phyloP scores from a whole-genome alignment of 2,329 filamentous ascomycete species.

The Geosmithia flava region DNA sequence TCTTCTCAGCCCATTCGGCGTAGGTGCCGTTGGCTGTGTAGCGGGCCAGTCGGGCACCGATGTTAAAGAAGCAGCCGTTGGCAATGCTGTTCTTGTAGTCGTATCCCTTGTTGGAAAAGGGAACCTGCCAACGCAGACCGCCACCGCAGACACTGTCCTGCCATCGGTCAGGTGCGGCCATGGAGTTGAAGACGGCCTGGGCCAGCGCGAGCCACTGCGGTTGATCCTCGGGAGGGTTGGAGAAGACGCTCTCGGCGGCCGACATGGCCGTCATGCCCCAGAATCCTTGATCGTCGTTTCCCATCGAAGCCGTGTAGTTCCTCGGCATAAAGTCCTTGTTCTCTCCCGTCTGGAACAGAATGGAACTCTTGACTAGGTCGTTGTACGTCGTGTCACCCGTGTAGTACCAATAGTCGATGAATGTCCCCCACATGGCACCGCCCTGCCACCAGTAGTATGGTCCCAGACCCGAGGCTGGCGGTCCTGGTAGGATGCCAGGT shows the following conservation, averaged over 20 bases:
- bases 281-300: constrained; percentile 56
- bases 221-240: constrained; percentile 34
- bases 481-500: constrained; percentile 34
- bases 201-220: constrained; percentile 45
- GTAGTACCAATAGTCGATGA: constrained; percentile 53
- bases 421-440: constrained; percentile 46
- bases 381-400: constrained; percentile 50
- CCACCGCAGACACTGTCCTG: constrained; percentile 42
- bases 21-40: constrained; percentile 59
- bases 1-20: constrained; percentile 47
- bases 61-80: constrained; percentile 51
- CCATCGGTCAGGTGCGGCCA: constrained; percentile 50
- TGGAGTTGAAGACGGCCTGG: constrained; percentile 50
- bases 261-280: constrained; percentile 55
- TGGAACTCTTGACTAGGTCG: constrained; percentile 32
- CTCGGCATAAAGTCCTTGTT: constrained; percentile 42
- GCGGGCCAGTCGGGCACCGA: constrained; percentile 56
- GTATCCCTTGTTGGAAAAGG: constrained; percentile 60
- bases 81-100: constrained; percentile 60
- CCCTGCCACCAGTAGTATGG: constrained; percentile 58
- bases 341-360: constrained; percentile 40
- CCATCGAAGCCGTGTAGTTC: constrained; percentile 37
- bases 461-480: constrained; percentile 27
- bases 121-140: constrained; percentile 70
- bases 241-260: constrained; percentile 45